phyloP scores from a whole-genome alignment of 129 eudicot species.

The Solidago caesia region DNA sequence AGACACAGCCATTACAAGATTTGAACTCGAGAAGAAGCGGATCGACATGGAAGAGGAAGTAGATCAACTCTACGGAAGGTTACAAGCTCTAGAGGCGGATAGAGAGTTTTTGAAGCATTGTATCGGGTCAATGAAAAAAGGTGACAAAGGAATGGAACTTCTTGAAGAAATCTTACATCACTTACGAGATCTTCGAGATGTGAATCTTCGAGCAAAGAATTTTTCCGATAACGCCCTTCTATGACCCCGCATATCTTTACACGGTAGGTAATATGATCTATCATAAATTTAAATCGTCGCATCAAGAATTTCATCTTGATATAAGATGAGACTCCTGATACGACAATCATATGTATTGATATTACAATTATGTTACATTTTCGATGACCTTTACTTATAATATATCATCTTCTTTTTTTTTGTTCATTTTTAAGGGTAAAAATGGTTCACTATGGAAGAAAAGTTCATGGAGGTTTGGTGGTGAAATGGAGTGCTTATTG shows the following conservation, averaged over 20 bases:
- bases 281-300: neutral
- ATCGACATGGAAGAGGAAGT: conserved; percentile 53
- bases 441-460: conserved; percentile 17
- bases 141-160: conserved; percentile 48
- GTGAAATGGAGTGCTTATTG: conserved; percentile 14
- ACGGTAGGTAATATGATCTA: conserved; percentile 5
- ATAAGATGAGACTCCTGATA: neutral
- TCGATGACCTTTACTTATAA: neutral
- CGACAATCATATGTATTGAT: neutral
- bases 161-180: conserved; percentile 54
- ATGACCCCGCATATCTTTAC: neutral
- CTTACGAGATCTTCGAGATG: conserved; percentile 39
- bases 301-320: neutral
- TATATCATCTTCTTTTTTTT: neutral
- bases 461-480: conserved; percentile 13
- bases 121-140: conserved; percentile 45
- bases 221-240: conserved; percentile 18
- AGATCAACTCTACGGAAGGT: conserved; percentile 49
- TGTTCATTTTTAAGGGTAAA: conserved; percentile 17
- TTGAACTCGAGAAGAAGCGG: conserved; percentile 56
- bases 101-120: conserved; percentile 56
- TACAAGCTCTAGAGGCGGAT: conserved; percentile 59
- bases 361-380: neutral
- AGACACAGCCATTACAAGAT: conserved; percentile 38
- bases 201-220: conserved; percentile 28